Conservation (phyloP, 2,329 filamentous ascomycete genomes). For the Knoxdaviesia capensis region DNA sequence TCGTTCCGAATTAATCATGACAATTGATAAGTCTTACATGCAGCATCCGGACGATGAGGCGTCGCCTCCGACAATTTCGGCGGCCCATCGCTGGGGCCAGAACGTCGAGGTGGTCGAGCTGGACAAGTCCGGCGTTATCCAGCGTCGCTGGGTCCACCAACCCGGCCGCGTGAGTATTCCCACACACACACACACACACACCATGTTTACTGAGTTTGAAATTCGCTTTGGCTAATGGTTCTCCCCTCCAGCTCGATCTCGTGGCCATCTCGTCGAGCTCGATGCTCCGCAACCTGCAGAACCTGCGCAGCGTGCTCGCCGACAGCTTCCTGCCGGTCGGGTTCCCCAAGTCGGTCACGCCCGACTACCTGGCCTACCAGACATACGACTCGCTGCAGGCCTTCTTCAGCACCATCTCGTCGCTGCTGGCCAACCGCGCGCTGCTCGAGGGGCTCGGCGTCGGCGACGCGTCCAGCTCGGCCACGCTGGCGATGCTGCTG, state of each 20-base stretch:
- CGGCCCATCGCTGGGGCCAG: too few species aligned
- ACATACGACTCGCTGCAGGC: constrained; percentile 61
- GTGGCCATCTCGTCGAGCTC: too few species aligned
- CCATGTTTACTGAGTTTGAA: too few species aligned
- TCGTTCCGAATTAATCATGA: too few species aligned
- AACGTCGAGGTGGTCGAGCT: constrained; percentile 16
- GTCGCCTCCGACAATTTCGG: too few species aligned
- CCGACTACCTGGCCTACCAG: constrained; percentile 62
- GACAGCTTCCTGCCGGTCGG: constrained; percentile 71
- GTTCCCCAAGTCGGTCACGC: constrained; percentile 71
- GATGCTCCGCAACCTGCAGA: too few species aligned
- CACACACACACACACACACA: too few species aligned
- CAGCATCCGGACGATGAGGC: too few species aligned
- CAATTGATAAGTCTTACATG: too few species aligned
- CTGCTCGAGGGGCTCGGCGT: constrained; percentile 67
- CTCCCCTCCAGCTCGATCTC: too few species aligned
- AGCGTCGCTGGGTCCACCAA: constrained; percentile 15
- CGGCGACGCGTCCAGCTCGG: constrained; percentile 58
- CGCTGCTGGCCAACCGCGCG: constrained; percentile 61
- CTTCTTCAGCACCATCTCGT: constrained; percentile 65
- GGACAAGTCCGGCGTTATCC: constrained; percentile 16
- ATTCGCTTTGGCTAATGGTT: too few species aligned
- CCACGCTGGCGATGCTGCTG: constrained; percentile 63
- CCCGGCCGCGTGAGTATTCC: too few species aligned
- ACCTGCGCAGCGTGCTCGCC: constrained; percentile 22